Conservation (phyloP, 1,139 yeast species). For the Ogataea hybrid region DNA sequence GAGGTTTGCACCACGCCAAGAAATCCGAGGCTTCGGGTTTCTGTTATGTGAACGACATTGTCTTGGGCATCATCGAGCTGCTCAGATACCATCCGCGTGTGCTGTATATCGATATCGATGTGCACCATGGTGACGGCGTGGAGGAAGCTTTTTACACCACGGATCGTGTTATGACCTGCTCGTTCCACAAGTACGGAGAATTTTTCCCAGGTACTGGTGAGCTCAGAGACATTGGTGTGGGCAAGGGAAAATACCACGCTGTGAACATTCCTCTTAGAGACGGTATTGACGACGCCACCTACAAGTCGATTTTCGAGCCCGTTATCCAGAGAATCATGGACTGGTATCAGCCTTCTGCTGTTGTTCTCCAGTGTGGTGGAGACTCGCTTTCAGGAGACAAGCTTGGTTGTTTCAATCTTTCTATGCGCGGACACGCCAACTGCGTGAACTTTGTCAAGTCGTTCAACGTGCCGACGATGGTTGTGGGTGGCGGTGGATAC, state of each 20-base stretch:
- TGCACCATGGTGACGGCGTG: conserved; percentile 98
- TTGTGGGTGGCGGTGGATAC: conserved; percentile 98
- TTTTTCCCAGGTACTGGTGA: conserved; percentile 97
- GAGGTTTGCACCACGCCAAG: conserved; percentile 96
- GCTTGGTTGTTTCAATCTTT: conserved; percentile 88
- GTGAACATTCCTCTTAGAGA: conserved; percentile 93
- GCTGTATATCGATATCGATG: conserved; percentile 88
- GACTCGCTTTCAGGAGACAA: conserved; percentile 94
- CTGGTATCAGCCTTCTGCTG: conserved; percentile 80
- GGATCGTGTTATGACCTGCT: conserved; percentile 92
- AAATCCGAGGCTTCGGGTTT: conserved; percentile 93
- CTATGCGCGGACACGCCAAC: conserved; percentile 91
- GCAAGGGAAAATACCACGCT: conserved; percentile 81
- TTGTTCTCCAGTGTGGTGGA: conserved; percentile 96
- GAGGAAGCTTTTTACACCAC: conserved; percentile 96
- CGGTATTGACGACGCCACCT: conserved; percentile 94
- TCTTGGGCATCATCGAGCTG: conserved; percentile 77
- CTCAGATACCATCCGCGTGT: conserved; percentile 88
- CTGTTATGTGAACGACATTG: conserved; percentile 94
- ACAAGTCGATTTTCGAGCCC: conserved; percentile 87
- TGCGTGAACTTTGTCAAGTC: conserved; percentile 85
- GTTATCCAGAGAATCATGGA: conserved; percentile 61
- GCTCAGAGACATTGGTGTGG: conserved; percentile 81
- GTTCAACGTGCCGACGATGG: conserved; percentile 85
- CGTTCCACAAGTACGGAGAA: conserved; percentile 95